Evolutionary conservation across 345 rosid genomes (phyloP), one percentile per base, ranked within the genome.

Genomic region (Eucalyptus lansdowneana): DNA sequence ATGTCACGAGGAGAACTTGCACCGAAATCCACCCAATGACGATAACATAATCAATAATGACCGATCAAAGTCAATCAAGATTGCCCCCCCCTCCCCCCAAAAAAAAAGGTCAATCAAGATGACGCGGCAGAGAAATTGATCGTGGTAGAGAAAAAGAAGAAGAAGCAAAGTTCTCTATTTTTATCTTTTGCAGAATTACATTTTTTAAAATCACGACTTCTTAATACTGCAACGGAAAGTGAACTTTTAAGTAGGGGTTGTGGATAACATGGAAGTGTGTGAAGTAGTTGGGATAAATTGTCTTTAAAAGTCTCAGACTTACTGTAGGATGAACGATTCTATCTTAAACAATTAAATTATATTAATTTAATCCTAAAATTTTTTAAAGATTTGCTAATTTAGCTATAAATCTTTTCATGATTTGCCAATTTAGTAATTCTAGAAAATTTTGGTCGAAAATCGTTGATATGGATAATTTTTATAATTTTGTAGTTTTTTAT

Each of bases 401-500:
- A 56, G 1, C 4, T 0, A 9, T 56, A 56, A 56, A 56, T 24
- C 1, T 24, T 56, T 56, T 2, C 2, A 56, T 9, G 1, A 56
- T 56, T 24, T 56, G 1, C 2, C 0, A 56, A 56, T 8, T 6
- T 56, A 56, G 4, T 56, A 2, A 22, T 56, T 22, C 29, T 24
- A 22, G 6, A 56, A 56, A 56, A 9, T 56, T 56, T 56, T 21
- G 27, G 12, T 24, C 1, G 1, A 56, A 56, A 56, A 56, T 21
- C 1, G 0, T 0, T 56, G 6, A 56, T 56, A 0, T 56, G 5
- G 2, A 21, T 24, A 4, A 56, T 22, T 9, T 21, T 53, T 53
- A 21, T 53, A 8, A 19, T 53, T 3, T 53, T 53, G 8, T 50
- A 50, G 3, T 6, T 53, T 53, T 53, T 19, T 53, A 3, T 3